phyloP scores from a whole-genome alignment of 169 alveolate species.

The Plasmodium adleri region DNA sequence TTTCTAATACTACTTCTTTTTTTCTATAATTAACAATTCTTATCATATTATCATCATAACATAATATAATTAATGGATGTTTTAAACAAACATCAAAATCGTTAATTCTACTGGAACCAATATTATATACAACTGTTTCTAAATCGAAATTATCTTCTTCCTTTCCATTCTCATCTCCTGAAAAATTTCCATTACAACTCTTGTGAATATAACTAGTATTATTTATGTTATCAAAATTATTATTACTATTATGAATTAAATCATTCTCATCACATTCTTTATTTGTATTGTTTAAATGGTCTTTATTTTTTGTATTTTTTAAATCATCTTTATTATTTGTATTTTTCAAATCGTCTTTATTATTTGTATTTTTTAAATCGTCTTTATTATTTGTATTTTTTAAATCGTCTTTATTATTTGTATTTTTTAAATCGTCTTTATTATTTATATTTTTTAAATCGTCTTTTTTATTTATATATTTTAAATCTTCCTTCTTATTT shows the following conservation, averaged over 20 bases:
- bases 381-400: background rate
- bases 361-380: background rate
- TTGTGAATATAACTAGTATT: too few relatives aligned
- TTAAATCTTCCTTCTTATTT: background rate
- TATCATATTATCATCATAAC: constrained; percentile 62
- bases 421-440: background rate
- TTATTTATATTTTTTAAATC: background rate
- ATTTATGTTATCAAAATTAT: background rate
- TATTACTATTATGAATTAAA: background rate
- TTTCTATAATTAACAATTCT: constrained; percentile 57
- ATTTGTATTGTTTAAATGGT: background rate
- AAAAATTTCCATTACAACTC: background rate
- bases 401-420: background rate
- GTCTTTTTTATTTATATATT: background rate
- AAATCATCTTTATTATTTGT: background rate
- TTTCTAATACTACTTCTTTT: constrained; percentile 40
- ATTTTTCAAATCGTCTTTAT: background rate
- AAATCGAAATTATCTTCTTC: constrained; percentile 10
- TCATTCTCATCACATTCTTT: background rate
- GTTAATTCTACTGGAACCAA: constrained; percentile 52
- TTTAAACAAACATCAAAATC: constrained; percentile 65
- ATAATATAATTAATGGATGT: constrained; percentile 39
- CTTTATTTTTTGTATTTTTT: background rate
- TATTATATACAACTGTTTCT: constrained; percentile 34
- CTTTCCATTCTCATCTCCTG: constrained; percentile 1